A percentile compares a stretch with the other conserved stretches of the same genome.
Conservation (phyloP, 1,139 yeast genomes). For the Kodamaea fungicola region DNA sequence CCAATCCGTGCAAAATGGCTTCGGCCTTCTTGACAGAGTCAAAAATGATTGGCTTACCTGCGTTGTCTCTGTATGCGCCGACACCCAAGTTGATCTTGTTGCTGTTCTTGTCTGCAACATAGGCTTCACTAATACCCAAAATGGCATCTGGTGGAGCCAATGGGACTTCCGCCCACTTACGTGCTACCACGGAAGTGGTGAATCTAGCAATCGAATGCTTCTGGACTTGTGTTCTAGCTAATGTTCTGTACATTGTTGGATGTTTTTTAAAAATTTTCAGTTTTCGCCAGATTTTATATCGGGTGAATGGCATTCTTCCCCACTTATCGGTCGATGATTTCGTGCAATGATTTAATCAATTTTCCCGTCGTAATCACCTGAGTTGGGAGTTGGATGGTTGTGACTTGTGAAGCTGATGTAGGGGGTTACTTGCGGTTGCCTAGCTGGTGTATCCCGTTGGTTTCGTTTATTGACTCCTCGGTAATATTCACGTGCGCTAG, state of each 20-base stretch:
- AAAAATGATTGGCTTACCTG: slow-evolving; percentile 47
- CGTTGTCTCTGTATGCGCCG: slow-evolving; percentile 49
- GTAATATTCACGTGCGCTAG: neutral
- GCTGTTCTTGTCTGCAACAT: slow-evolving; percentile 36
- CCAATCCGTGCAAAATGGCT: slow-evolving; percentile 33
- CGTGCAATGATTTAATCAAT: too few species aligned
- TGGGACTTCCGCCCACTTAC: slow-evolving; percentile 43
- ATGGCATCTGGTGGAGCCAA: slow-evolving; percentile 76
- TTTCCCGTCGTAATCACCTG: too few species aligned
- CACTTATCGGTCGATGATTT: neutral
- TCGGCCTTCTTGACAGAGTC: slow-evolving; percentile 49
- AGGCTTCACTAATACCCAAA: slow-evolving; percentile 61
- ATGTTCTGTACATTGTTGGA: slow-evolving; percentile 7
- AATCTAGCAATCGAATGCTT: slow-evolving; percentile 14
- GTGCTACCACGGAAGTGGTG: slow-evolving; percentile 18
- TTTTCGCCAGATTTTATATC: neutral
- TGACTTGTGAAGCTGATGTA: too few species aligned
- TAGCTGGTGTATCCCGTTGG: too few species aligned
- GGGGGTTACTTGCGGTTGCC: too few species aligned
- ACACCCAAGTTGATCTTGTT: slow-evolving; percentile 49
- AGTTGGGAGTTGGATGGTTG: too few species aligned
- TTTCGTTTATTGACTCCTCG: neutral
- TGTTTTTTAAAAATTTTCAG: slow-evolving; percentile 1
- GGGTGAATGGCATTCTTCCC: neutral
- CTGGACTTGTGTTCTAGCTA: slow-evolving; percentile 9